Evolutionary conservation across 768 basidiomycete genomes (phyloP).

Genomic region (Podaxis sp.): DNA sequence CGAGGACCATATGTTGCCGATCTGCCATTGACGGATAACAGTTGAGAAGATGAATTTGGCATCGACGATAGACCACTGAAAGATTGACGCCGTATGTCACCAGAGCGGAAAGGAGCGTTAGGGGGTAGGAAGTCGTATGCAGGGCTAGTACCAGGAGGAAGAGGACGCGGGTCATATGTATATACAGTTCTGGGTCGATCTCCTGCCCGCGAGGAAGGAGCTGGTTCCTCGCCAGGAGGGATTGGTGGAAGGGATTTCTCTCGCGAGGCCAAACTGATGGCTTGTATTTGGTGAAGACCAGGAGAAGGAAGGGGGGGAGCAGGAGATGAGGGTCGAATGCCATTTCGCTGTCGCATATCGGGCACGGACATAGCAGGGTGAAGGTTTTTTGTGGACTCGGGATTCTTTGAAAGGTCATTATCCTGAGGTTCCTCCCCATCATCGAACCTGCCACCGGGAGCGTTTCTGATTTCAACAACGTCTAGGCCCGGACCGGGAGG

Average conservation of each 20-base stretch:
- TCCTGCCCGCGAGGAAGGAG: constrained; percentile 38
- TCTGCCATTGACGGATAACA: constrained; percentile 33
- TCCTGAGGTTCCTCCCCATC: constrained; percentile 21
- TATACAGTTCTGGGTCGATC: constrained; percentile 63
- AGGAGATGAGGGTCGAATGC: constrained; percentile 24
- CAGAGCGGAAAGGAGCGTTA: constrained; percentile 54
- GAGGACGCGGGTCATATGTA: constrained; percentile 50
- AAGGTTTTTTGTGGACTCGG: constrained; percentile 31
- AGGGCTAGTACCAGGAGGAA: constrained; percentile 38
- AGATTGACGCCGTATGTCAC: constrained; percentile 67
- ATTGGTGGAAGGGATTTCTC: constrained; percentile 81
- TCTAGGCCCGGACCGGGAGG: constrained; percentile 40
- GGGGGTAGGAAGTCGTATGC: constrained; percentile 55
- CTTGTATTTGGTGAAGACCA: constrained; percentile 16
- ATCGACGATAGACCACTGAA: constrained; percentile 64
- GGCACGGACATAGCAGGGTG: constrained; percentile 59
- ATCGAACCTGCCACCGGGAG: constrained; percentile 39
- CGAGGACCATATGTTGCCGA: constrained; percentile 32
- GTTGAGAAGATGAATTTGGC: constrained; percentile 49
- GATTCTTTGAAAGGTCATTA: constrained; percentile 25
- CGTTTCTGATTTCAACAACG: constrained; percentile 35
- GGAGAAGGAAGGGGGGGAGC: constrained; percentile 23
- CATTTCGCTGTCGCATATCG: constrained; percentile 48
- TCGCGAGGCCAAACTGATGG: constrained; percentile 28
- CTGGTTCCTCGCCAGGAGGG: constrained; percentile 52